Evolutionary conservation across 345 rosid genomes (phyloP).

Genomic region (Linum usitatissimum): DNA sequence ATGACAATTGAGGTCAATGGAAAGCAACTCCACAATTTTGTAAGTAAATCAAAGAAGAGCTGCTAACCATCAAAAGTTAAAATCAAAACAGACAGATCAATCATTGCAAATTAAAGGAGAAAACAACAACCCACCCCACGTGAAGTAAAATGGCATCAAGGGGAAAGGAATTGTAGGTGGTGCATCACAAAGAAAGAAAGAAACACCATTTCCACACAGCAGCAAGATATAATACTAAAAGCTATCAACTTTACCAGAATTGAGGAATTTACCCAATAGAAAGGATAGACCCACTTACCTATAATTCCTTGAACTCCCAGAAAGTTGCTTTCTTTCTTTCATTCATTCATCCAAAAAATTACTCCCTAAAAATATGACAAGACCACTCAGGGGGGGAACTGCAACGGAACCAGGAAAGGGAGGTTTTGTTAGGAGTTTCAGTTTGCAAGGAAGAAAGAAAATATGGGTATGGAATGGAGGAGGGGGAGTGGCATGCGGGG

Average conservation of each 20-base stretch:
- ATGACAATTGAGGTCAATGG: not conserved
- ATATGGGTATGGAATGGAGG: no score
- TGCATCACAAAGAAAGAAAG: not conserved
- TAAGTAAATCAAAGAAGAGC: not conserved
- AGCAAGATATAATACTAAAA: not conserved
- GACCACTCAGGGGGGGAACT: no score
- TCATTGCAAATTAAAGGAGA: not conserved
- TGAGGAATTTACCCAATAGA: slow-evolving; percentile 12
- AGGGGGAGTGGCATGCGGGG: not conserved
- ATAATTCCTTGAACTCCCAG: slow-evolving; percentile 22
- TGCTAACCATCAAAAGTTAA: not conserved
- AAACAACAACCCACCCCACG: not conserved
- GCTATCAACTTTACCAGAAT: slow-evolving; percentile 9
- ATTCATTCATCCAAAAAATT: not conserved
- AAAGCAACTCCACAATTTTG: not conserved
- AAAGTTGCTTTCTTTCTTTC: slow-evolving; percentile 10
- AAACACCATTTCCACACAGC: not conserved
- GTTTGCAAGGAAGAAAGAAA: slow-evolving; percentile 1
- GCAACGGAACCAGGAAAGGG: not conserved
- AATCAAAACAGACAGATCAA: not conserved
- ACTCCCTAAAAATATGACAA: no score
- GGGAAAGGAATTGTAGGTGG: not conserved
- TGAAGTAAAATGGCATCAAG: not conserved
- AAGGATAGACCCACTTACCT: slow-evolving; percentile 20
- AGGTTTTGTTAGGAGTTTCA: not conserved